phyloP scores from a whole-genome alignment of 495 filamentous ascomycete species.

The Aspergillus sclerotioniger region DNA sequence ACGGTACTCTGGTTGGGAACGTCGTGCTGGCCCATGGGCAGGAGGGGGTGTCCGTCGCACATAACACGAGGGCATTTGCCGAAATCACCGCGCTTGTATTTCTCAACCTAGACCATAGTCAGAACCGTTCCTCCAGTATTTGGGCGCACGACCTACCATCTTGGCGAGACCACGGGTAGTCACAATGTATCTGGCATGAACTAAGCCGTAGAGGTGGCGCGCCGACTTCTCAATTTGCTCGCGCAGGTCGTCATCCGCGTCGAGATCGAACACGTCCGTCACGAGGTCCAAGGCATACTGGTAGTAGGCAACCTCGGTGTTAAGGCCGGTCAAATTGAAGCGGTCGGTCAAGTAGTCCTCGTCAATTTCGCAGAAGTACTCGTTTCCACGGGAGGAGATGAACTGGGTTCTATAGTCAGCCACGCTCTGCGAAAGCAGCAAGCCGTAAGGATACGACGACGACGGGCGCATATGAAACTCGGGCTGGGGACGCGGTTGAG shows the following conservation, averaged over 20 bases:
- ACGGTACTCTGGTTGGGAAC: conserved; percentile 79
- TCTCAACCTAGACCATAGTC: conserved; percentile 69
- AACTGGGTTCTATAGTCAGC: conserved; percentile 60
- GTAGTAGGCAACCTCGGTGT: conserved; percentile 97
- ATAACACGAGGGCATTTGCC: conserved; percentile 96
- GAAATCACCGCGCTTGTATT: conserved; percentile 97
- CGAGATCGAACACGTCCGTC: conserved; percentile 98
- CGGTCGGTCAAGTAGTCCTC: conserved; percentile 98
- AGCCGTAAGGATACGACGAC: not conserved
- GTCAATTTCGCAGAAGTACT: conserved; percentile 99
- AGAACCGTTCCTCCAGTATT: not conserved
- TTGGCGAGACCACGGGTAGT: conserved; percentile 91
- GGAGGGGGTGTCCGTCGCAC: conserved; percentile 85
- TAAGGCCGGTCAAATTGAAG: conserved; percentile 96
- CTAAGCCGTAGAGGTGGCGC: conserved; percentile 91
- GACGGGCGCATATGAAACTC: not conserved
- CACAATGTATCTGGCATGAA: conserved; percentile 96
- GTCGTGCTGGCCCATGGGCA: conserved; percentile 92
- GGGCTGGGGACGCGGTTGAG: not conserved
- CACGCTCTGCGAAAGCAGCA: conserved; percentile 1
- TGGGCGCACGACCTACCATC: conserved; percentile 64
- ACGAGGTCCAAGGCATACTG: conserved; percentile 98
- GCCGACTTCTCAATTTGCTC: conserved; percentile 98
- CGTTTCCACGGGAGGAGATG: conserved; percentile 94
- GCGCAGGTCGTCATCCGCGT: conserved; percentile 96